Evolutionary conservation across 768 basidiomycete species (phyloP), one percentile per base, ranked within the genome.

Genomic region (Saitozyma podzolica): DNA sequence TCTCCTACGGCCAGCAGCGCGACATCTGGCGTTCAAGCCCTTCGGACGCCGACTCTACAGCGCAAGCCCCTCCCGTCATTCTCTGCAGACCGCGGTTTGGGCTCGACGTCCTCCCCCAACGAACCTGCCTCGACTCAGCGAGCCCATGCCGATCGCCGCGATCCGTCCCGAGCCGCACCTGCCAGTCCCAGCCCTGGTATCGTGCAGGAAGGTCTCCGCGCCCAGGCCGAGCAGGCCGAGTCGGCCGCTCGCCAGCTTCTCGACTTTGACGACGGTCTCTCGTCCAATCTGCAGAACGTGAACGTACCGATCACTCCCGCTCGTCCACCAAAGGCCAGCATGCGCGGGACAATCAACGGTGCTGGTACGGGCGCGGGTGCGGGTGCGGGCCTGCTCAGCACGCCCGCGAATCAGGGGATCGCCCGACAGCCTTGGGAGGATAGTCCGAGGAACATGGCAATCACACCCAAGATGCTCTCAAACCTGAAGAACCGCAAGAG

Each of bases 141-240:
- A 29, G 29, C 29, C 5, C 29, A 29, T 29, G 5, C 29, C 29
- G 29, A 29, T 29, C 29, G 29, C 29, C 2, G 29, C 2, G 29
- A 29, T 29, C 29, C 2, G 29, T 29, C 29, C 29, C 29, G 29
- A 29, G 29, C 29, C 29, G 29, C 29, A 29, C 29, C 29, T 29
- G 2, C 29, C 2, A 29, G 29, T 29, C 29, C 29, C 29, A 29
- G 29, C 29, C 29, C 29, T 29, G 29, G 29, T 29, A 29, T 29
- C 29, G 29, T 29, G 29, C 29, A 29, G 5, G 29, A 29, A 29
- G 29, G 29, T 29, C 29, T 29, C 29, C 29, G 29, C 50, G 90
- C 90, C 2, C 86, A 90, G 56, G 93, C 94, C 1, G 90, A 90
- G 69, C 94, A 96, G 75, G 94, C 94, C 0, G 91, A 93, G 76